Conservation (phyloP, 495 filamentous ascomycete genomes). For the Xylaria longipes region DNA sequence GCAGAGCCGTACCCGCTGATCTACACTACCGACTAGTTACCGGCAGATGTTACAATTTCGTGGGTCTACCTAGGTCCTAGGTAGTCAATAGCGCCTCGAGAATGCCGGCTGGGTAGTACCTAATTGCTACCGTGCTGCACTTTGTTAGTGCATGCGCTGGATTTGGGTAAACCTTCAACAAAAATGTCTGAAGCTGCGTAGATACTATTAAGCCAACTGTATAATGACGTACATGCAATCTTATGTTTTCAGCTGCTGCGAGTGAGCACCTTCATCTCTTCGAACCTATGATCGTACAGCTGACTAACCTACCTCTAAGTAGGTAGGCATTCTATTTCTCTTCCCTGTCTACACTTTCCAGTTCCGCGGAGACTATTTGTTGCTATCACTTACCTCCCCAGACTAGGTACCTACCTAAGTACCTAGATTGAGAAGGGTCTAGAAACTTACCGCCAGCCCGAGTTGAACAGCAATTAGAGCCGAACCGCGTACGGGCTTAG, state of each 20-base stretch:
- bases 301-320: no score
- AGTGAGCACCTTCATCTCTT: background rate
- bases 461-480: background rate
- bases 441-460: background rate
- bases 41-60: background rate
- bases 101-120: background rate
- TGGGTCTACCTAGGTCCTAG: no score
- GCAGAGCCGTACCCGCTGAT: constrained; percentile 9
- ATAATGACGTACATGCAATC: background rate
- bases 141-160: background rate
- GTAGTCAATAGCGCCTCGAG: background rate
- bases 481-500: background rate
- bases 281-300: background rate
- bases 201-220: background rate
- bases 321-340: background rate
- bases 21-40: constrained; percentile 6
- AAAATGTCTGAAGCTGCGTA: background rate
- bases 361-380: background rate
- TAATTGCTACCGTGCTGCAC: background rate
- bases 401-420: no score
- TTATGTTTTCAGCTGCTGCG: background rate
- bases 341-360: background rate
- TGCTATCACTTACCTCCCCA: background rate
- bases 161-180: background rate
- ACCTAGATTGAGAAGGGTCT: background rate